These are phyloP conservation scores for Phlebiopsis flavidoalba DNA, from an alignment of 768 basidiomycete species.

Conservation along the genomic window DNA sequence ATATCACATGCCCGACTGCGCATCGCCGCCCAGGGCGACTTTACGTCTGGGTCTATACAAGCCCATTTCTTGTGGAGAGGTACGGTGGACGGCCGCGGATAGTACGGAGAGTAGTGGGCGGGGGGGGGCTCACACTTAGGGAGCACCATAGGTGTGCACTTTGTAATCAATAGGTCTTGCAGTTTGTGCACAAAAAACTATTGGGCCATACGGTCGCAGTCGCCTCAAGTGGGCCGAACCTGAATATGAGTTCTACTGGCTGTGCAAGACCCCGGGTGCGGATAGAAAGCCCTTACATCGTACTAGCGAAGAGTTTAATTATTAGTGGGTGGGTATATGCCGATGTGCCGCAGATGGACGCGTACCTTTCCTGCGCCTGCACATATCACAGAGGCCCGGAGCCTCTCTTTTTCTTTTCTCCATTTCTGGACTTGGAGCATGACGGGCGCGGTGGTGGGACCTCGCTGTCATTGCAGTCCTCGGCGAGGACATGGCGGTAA, in stretches of 20 bases:
- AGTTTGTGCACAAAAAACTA: slow-evolving; percentile 49
- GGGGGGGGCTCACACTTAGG: slow-evolving; percentile 39
- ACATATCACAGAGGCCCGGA: slow-evolving; percentile 15
- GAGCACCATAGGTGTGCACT: slow-evolving; percentile 57
- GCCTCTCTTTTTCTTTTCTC: slow-evolving; percentile 1
- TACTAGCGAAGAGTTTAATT: background rate
- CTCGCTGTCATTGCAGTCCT: slow-evolving; percentile 4
- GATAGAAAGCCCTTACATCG: slow-evolving; percentile 7
- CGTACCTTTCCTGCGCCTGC: slow-evolving; percentile 13
- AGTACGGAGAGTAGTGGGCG: background rate
- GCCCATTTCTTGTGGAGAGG: slow-evolving; percentile 5
- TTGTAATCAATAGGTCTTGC: slow-evolving; percentile 43
- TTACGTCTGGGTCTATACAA: slow-evolving; percentile 10
- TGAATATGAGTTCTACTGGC: background rate
- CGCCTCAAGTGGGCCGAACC: slow-evolving; percentile 1
- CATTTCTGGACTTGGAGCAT: background rate
- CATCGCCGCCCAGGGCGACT: background rate
- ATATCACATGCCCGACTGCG: background rate
- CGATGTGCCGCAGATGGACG: too few species aligned
- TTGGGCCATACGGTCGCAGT: slow-evolving; percentile 11
- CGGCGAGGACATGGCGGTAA: slow-evolving; percentile 5
- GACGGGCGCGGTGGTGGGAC: background rate
- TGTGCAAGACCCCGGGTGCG: background rate
- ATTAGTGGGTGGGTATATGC: background rate
- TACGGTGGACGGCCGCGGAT: background rate